Percentiles rank a stretch among this genome's conserved stretches.
phyloP scores from a whole-genome alignment of 805 yeast genomes.

The Candida ponderosae region DNA sequence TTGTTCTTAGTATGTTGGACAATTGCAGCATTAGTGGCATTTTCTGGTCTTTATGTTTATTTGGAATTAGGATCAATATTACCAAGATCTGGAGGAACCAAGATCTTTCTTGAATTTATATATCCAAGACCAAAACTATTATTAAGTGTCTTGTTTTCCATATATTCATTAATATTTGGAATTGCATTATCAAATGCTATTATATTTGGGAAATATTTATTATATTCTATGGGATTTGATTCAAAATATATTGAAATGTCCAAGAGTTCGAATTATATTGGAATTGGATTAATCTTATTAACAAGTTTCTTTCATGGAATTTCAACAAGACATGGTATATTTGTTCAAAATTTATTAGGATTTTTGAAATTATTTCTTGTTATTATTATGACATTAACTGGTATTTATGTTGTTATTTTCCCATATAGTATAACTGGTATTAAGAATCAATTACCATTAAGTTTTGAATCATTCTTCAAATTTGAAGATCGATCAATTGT shows the following conservation, averaged over 20 bases:
- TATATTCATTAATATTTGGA: slow-evolving; percentile 46
- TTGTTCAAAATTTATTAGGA: slow-evolving; percentile 57
- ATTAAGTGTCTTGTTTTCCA: slow-evolving; percentile 40
- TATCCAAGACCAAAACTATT: slow-evolving; percentile 53
- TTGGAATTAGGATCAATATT: slow-evolving; percentile 64
- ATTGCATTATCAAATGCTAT: slow-evolving; percentile 47
- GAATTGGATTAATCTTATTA: slow-evolving; percentile 28
- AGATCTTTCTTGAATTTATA: slow-evolving; percentile 62
- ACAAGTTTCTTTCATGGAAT: slow-evolving; percentile 43
- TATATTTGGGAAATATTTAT: slow-evolving; percentile 53
- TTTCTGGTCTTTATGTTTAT: slow-evolving; percentile 59
- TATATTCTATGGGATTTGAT: slow-evolving; percentile 35
- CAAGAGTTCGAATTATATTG: slow-evolving; percentile 30
- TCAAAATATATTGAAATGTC: slow-evolving; percentile 23
- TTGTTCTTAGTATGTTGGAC: slow-evolving; percentile 58
- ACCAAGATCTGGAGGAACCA: slow-evolving; percentile 72
- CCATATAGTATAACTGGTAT: slow-evolving; percentile 34
- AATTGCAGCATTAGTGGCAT: slow-evolving; percentile 52
- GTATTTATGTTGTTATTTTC: slow-evolving; percentile 47
- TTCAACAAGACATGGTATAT: slow-evolving; percentile 52
- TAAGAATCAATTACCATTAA: slow-evolving; percentile 25
- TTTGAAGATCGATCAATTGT: slow-evolving; percentile 24
- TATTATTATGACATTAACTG: slow-evolving; percentile 46
- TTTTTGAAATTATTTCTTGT: slow-evolving; percentile 49
- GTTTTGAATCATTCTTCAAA: slow-evolving; percentile 19